These are phyloP conservation scores for Mycena vitilis DNA, from an alignment of 768 basidiomycete genomes.

Conservation along the genomic window DNA sequence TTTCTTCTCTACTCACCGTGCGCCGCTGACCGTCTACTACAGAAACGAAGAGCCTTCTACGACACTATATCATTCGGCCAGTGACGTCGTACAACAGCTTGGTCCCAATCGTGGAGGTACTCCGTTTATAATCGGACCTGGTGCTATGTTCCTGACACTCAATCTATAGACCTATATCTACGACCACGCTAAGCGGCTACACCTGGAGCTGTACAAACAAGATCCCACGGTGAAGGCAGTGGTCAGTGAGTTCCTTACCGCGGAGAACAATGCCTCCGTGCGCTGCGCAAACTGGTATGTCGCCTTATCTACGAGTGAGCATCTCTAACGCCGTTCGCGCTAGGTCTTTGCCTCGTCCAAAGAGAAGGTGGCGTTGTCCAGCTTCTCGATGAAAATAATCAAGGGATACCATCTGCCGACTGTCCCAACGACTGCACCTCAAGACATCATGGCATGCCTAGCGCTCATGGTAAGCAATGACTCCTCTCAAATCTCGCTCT, in stretches of 20 bases:
- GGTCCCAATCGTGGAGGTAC: constrained; percentile 13
- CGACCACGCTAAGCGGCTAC: constrained; percentile 3
- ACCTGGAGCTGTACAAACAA: not conserved
- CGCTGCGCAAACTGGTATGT: not conserved
- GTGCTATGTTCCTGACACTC: too few species aligned
- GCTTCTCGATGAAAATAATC: not conserved
- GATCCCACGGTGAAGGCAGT: not conserved
- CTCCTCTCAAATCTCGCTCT: too few species aligned
- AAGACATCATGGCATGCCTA: constrained; percentile 10
- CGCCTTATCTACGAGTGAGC: too few species aligned
- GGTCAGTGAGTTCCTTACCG: not conserved
- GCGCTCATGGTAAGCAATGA: constrained; percentile 1
- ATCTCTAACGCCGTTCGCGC: too few species aligned
- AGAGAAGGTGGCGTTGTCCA: not conserved
- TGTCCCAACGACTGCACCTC: not conserved
- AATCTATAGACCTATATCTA: constrained; percentile 8
- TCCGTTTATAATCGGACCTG: too few species aligned
- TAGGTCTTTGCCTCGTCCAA: not conserved
- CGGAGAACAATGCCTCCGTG: not conserved
- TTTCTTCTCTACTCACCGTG: too few species aligned
- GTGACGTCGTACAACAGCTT: not conserved
- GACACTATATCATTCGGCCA: constrained; percentile 2
- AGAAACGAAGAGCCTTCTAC: constrained; percentile 3
- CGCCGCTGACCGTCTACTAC: not conserved
- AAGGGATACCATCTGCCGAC: not conserved